Conservation (phyloP, 352 stramenopile genomes). For the Phytophthora kernoviae region DNA sequence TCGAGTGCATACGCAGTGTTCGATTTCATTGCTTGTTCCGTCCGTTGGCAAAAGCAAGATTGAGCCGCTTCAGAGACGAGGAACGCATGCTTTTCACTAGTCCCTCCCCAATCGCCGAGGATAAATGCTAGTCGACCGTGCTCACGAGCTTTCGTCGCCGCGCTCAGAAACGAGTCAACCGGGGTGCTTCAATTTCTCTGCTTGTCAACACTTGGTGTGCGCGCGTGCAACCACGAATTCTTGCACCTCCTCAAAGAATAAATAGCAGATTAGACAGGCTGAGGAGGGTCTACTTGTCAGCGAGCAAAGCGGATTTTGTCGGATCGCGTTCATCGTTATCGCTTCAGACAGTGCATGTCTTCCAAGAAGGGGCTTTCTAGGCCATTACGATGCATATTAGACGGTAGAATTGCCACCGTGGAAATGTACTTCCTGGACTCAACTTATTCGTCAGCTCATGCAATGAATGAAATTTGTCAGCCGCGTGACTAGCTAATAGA, state of each 20-base stretch:
- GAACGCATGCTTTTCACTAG: neutral
- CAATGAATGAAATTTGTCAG: no score
- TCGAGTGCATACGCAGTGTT: neutral
- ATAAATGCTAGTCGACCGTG: neutral
- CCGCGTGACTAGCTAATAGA: no score
- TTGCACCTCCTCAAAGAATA: neutral
- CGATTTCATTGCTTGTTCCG: neutral
- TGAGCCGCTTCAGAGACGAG: neutral
- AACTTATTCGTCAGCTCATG: no score
- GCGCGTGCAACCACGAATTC: neutral
- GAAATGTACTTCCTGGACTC: no score
- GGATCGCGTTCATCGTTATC: no score
- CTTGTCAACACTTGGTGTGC: neutral
- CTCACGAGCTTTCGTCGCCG: neutral
- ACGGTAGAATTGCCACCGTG: no score
- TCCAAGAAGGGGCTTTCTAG: no score
- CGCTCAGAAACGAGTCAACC: conserved; percentile 1
- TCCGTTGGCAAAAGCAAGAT: neutral
- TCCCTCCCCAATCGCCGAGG: neutral
- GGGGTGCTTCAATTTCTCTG: neutral
- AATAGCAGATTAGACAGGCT: neutral
- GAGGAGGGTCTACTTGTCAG: no score
- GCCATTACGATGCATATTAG: no score
- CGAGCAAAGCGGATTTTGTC: no score
- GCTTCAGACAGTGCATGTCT: no score